Base-by-base conservation (phyloP, 2,329 filamentous ascomycete species). In the Trichocomaceae sp. region DNA sequence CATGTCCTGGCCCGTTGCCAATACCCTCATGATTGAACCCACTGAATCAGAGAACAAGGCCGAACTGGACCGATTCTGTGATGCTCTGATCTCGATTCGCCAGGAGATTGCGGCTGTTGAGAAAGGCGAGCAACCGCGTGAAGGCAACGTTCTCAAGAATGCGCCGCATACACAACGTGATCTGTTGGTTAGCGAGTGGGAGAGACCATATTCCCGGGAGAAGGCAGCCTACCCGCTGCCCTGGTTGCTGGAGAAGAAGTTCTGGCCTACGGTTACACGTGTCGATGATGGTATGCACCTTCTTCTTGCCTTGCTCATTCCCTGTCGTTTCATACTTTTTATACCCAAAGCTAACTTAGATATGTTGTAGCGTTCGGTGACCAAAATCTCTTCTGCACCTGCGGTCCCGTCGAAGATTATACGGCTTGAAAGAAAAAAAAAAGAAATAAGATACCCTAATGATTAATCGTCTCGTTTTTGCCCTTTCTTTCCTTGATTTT, bases 21-120 rank as follows among this genome's bases (percentile, higher is more conserved):
- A 95, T 74, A 96, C 92, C 0, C 83, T 97, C 45, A 97, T 97
- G 92, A 95, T 97, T 61, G 92, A 97, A 77, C 92, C 92, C 2
- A 97, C 92, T 0, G 92, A 96, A 75, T 91, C 86, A 13, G 92
- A 97, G 77, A 88, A 83, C 72, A 91, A 93, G 71, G 86, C 86
- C 59, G 92, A 97, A 77, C 82, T 97, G 2, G 92, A 96, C 72
- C 86, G 92, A 20, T 96, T 96, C 78, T 88, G 90, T 58, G 87
- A 96, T 60, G 90, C 92, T 0, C 77, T 97, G 42, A 88, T 97
- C 63, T 83, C 83, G 54, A 97, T 97, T 67, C 83, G 92, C 17
- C 72, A 82, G 57, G 92, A 97, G 74, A 96, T 97, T 63, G 80
- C 82, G 31, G 87, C 86, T 50, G 75, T 97, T 19, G 92, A 96